Base-by-base conservation (phyloP, 2,329 filamentous ascomycete species). In the Neofusicoccum ribis region DNA sequence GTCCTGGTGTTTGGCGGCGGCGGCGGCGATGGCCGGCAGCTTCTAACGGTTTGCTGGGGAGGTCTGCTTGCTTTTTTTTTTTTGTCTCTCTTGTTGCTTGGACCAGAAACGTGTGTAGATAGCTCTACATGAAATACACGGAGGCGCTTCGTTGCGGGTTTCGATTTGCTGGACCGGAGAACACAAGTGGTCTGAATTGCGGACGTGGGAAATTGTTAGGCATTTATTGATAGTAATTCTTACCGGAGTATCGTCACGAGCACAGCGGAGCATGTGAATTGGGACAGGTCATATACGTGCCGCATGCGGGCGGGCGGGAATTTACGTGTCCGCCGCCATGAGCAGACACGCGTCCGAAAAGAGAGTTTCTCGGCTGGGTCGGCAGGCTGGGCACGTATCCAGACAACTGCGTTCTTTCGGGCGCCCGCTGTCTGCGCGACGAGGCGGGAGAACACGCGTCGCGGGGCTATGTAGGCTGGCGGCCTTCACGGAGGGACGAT, bases 61-160 rank as follows among this genome's bases (percentile, higher is more conserved):
- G 31, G 41, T 20, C 27, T 41, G 27, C 37, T 47, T 60, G 8
- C n/a, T 60, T 4, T 15, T 11, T 47, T 47, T 8, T 34, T 20
- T 47, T 39, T 37, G 12, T 12, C 36, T 12, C 37, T 14, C 9
- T 39, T 14, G 37, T 39, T n/a, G 11, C 20, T 44, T 23, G 43
- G 31, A 14, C 27, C 52, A 60, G 41, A 47, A 46, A 60, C 12
- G 43, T 34, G 39, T 60, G 56, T 60, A 60, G 56, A 47, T 60
- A 60, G 56, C n/a, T 27, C 56, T 46, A 47, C 56, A 46, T 36
- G 27, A 60, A 37, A 47, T n/a, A n/a, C n/a, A 31, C 39, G 23
- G 54, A 43, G 41, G 43, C n/a, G 31, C n/a, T 9, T 46, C 37
- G n/a, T 34, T 60, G 15, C 27, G 39, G 7, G 20, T 3, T 17